Percentiles rank a stretch among this genome's conserved stretches.
phyloP scores from a whole-genome alignment of 2,329 filamentous ascomycete species.

The Fusarium heterosporum region DNA sequence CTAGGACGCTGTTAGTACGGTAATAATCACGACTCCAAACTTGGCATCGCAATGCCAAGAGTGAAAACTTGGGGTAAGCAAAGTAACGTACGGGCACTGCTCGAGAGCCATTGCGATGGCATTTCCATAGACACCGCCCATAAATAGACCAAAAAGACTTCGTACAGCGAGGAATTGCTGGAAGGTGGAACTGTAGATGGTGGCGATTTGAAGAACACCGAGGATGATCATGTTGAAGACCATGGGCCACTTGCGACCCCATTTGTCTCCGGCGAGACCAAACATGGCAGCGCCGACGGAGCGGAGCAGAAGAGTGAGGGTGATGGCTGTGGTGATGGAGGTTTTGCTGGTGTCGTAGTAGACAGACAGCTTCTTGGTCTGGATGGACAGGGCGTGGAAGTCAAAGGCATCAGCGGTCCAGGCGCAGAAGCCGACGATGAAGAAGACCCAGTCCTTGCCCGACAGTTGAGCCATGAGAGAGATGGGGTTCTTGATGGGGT shows the following conservation, averaged over 20 bases:
- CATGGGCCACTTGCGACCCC: constrained; percentile 87
- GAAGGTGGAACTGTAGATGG: constrained; percentile 80
- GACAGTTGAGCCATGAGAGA: constrained; percentile 73
- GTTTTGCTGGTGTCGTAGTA: constrained; percentile 67
- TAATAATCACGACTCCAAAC: constrained; percentile 37
- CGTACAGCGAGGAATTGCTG: constrained; percentile 79
- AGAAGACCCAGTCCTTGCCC: constrained; percentile 77
- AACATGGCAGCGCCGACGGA: constrained; percentile 81
- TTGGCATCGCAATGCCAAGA: constrained; percentile 4
- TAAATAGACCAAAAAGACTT: constrained; percentile 79
- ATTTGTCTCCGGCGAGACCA: constrained; percentile 81
- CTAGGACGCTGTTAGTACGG: constrained; percentile 49
- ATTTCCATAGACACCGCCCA: constrained; percentile 85
- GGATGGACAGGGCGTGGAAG: constrained; percentile 83
- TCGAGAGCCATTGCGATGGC: constrained; percentile 83
- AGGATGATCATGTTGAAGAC: constrained; percentile 81
- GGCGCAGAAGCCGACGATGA: constrained; percentile 77
- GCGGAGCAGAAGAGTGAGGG: constrained; percentile 78
- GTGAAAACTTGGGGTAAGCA: neutral
- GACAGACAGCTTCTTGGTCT: constrained; percentile 75
- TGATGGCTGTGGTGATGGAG: constrained; percentile 79
- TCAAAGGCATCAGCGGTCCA: constrained; percentile 89
- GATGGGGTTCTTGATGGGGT: constrained; percentile 77
- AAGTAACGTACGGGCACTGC: constrained; percentile 69
- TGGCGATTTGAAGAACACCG: constrained; percentile 75